Evolutionary conservation across 116 monocot genomes (phyloP).

Genomic region (Dioscorea cayenensis): DNA sequence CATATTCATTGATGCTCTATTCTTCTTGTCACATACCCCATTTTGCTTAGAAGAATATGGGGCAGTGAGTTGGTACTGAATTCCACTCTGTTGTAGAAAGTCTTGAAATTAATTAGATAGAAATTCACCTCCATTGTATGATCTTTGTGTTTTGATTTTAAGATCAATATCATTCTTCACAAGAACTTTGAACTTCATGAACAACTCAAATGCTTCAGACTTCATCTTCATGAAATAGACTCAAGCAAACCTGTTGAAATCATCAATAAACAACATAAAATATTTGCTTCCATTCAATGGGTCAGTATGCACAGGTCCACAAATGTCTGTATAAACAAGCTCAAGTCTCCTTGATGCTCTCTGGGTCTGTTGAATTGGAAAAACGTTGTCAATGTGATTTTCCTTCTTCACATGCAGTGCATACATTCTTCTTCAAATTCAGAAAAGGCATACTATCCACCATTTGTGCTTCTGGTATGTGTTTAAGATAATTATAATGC

Average conservation of each 20-base stretch:
- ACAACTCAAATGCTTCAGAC: not conserved
- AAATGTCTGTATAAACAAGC: conserved; percentile 3
- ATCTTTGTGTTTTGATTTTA: not conserved
- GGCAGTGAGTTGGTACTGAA: conserved; percentile 1
- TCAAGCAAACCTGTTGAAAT: not conserved
- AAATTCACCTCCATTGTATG: conserved; percentile 9
- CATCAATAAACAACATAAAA: conserved; percentile 3
- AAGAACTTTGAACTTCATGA: not conserved
- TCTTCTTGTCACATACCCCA: conserved; percentile 5
- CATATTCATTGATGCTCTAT: not conserved
- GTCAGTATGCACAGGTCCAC: not conserved
- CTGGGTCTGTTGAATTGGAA: not conserved
- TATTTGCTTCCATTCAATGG: not conserved
- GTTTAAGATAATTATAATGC: not conserved
- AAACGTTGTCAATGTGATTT: not conserved
- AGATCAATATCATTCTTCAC: not conserved
- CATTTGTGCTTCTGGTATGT: not conserved
- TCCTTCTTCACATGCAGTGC: not conserved
- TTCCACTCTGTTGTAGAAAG: not conserved
- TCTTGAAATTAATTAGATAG: not conserved
- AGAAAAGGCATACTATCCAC: not conserved
- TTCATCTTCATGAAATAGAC: not conserved
- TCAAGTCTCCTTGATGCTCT: not conserved
- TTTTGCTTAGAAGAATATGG: conserved; percentile 6
- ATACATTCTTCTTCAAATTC: not conserved